These are phyloP conservation scores for Nakazawaea ernobii DNA, from an alignment of 805 yeast species.

Conservation along the genomic window DNA sequence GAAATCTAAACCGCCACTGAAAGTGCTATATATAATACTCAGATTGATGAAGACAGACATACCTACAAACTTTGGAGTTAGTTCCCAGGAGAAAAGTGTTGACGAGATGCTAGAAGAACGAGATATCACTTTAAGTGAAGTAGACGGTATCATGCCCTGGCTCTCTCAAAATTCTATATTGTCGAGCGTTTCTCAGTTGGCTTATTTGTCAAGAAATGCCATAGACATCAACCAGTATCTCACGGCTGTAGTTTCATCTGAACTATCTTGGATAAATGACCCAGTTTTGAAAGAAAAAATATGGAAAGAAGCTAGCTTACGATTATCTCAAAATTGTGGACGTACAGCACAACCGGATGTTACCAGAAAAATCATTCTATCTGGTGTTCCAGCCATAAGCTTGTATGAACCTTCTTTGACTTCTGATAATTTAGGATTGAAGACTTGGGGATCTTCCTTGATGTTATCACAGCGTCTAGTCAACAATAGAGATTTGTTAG, in stretches of 20 bases:
- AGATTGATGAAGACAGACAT: constrained; percentile 42
- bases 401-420: constrained; percentile 83
- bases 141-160: constrained; percentile 38
- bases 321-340: constrained; percentile 81
- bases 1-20: constrained; percentile 39
- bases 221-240: constrained; percentile 39
- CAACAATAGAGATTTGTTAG: constrained; percentile 19
- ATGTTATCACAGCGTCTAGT: constrained; percentile 53
- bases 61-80: constrained; percentile 43
- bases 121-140: constrained; percentile 21
- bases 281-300: constrained; percentile 33
- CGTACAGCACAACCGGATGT: constrained; percentile 76
- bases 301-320: constrained; percentile 48
- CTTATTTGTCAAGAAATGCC: constrained; percentile 19
- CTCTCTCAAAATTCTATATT: constrained; percentile 24
- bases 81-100: constrained; percentile 1
- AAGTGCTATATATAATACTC: constrained; percentile 38
- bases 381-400: constrained; percentile 19
- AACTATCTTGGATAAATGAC: constrained; percentile 40
- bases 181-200: constrained; percentile 21
- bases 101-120: constrained; percentile 25
- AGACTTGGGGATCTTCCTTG: constrained; percentile 94
- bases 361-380: constrained; percentile 46
- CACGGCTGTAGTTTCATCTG: constrained; percentile 42
- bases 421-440: constrained; percentile 80